Conservation (phyloP, 108 stramenopile genomes). For the Pseudonitzschia pungens region DNA sequence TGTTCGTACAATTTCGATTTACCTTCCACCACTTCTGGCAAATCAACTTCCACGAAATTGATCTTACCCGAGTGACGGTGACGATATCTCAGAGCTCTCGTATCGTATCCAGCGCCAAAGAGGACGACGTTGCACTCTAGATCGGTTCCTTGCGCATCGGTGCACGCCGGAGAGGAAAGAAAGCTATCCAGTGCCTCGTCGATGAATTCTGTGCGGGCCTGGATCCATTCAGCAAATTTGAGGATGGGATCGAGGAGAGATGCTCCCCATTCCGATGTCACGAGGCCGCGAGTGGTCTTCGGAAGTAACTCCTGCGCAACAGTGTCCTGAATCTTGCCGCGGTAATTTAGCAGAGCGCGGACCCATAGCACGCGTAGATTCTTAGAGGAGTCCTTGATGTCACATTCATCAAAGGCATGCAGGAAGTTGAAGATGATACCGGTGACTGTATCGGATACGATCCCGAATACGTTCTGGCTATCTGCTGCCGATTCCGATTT, state of each 20-base stretch:
- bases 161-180: background rate
- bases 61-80: background rate
- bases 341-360: conserved; percentile 31
- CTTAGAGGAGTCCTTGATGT: conserved; percentile 23
- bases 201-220: conserved; percentile 6
- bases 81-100: background rate
- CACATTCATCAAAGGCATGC: background rate
- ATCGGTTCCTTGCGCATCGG: background rate
- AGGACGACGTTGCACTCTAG: background rate
- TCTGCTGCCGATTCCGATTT: background rate
- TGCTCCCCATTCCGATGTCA: background rate
- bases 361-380: conserved; percentile 38
- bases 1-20: background rate
- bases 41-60: background rate
- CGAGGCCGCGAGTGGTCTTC: background rate
- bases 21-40: background rate
- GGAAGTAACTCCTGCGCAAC: conserved; percentile 6
- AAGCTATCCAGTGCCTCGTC: background rate
- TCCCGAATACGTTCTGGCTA: conserved; percentile 2
- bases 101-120: conserved; percentile 4
- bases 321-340: conserved; percentile 23
- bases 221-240: conserved; percentile 6
- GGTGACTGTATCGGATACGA: background rate
- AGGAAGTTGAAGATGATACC: background rate
- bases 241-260: background rate